Conservation (phyloP, 192 early-diverging fungal genomes). For the Umbelopsis vinacea region DNA sequence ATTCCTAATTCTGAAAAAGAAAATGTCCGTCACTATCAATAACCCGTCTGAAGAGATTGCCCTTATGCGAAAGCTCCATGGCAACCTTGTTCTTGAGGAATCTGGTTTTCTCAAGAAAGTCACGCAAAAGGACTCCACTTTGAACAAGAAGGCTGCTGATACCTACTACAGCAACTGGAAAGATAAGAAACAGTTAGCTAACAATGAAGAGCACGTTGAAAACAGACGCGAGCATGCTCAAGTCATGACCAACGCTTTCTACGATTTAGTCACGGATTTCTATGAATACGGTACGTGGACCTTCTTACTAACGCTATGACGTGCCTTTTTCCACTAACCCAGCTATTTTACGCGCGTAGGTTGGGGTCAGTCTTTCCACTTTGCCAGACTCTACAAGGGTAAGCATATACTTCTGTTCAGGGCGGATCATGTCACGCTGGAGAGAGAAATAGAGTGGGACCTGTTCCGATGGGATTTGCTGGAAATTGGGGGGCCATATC, state of each 20-base stretch:
- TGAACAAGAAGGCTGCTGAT: conserved; percentile 35
- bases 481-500: too few relatives aligned
- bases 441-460: too few relatives aligned
- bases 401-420: background rate
- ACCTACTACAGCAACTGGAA: conserved; percentile 45
- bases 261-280: conserved; percentile 50
- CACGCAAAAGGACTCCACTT: conserved; percentile 35
- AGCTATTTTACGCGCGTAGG: conserved; percentile 6
- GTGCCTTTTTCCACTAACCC: background rate
- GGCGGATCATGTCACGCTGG: background rate
- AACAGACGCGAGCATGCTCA: conserved; percentile 45
- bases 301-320: background rate
- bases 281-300: conserved; percentile 49
- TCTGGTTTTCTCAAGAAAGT: conserved; percentile 43
- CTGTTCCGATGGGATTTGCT: too few relatives aligned
- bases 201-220: conserved; percentile 38
- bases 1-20: background rate
- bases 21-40: conserved; percentile 33
- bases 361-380: conserved; percentile 92
- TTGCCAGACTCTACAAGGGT: conserved; percentile 73
- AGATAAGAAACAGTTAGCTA: conserved; percentile 41
- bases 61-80: conserved; percentile 40
- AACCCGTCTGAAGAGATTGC: conserved; percentile 32
- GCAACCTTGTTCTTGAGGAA: conserved; percentile 40
- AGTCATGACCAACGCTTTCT: conserved; percentile 49